These are phyloP conservation scores for Durio zibethinus DNA, from an alignment of 345 rosid genomes.

Conservation along the genomic window DNA sequence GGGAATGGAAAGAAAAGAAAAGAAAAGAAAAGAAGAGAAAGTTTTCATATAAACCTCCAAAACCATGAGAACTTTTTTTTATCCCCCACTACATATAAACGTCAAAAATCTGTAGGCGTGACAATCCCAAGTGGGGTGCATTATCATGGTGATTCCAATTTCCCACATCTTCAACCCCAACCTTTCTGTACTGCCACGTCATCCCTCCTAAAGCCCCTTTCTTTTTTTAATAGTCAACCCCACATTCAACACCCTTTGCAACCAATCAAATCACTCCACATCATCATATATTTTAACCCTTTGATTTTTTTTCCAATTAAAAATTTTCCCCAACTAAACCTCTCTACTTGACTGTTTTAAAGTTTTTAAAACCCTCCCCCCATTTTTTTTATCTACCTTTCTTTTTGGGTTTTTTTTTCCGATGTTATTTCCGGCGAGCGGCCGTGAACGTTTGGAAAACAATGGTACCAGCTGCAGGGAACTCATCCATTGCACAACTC, in stretches of 20 bases:
- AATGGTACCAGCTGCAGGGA: constrained; percentile 62
- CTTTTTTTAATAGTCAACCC: constrained; percentile 34
- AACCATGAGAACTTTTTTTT: constrained; percentile 26
- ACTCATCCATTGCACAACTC: constrained; percentile 65
- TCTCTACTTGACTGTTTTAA: constrained; percentile 8
- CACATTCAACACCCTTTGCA: constrained; percentile 23
- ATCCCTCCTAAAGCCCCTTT: neutral
- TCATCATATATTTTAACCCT: constrained; percentile 24
- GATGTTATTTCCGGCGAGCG: constrained; percentile 49
- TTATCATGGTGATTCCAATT: constrained; percentile 60
- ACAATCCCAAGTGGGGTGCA: constrained; percentile 84
- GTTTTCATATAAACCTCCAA: constrained; percentile 24
- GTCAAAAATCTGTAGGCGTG: constrained; percentile 85
- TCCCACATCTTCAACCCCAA: neutral
- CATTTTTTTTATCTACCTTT: constrained; percentile 4
- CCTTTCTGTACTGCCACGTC: constrained; percentile 22
- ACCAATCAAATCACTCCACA: constrained; percentile 48
- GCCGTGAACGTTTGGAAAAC: constrained; percentile 72
- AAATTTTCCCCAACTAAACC: constrained; percentile 23
- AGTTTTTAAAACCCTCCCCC: neutral
- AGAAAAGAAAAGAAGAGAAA: neutral
- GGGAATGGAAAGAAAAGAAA: neutral
- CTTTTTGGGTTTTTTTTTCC: neutral
- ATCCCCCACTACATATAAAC: constrained; percentile 40
- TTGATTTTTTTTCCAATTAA: too few species aligned